Conservation (phyloP, 345 rosid genomes). For the Arabidopsis arenosa region DNA sequence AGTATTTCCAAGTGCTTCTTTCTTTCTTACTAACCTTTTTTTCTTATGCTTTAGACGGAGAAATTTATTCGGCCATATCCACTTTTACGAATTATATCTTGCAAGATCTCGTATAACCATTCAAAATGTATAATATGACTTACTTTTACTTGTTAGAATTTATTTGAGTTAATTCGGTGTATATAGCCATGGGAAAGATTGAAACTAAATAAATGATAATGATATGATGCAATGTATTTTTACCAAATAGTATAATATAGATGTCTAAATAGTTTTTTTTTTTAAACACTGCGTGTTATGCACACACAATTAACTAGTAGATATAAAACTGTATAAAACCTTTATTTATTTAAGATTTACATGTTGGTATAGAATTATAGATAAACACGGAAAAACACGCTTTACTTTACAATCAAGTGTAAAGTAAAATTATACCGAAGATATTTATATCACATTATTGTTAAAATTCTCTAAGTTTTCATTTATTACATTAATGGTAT, state of each 20-base stretch:
- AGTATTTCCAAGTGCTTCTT: slow-evolving; percentile 30
- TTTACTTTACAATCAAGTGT: no score
- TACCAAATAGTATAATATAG: neutral
- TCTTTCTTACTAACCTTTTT: slow-evolving; percentile 15
- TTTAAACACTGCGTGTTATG: no score
- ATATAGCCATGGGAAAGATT: neutral
- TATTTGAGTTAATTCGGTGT: neutral
- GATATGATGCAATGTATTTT: neutral
- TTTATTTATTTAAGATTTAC: no score
- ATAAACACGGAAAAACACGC: no score
- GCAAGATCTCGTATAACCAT: slow-evolving; percentile 31
- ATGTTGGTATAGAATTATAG: no score
- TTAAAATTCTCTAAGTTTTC: neutral
- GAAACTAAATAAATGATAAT: neutral
- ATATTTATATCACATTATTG: neutral
- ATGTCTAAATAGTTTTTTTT: neutral
- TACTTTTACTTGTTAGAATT: neutral
- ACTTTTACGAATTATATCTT: slow-evolving; percentile 13
- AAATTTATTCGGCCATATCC: slow-evolving; percentile 13
- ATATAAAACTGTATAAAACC: neutral
- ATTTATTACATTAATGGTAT: neutral
- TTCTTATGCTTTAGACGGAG: slow-evolving; percentile 29
- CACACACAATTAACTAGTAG: neutral
- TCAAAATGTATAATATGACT: neutral
- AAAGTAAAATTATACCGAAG: neutral